Base-by-base conservation (phyloP, 192 early-diverging fungal species). In the Podila epicladia region DNA sequence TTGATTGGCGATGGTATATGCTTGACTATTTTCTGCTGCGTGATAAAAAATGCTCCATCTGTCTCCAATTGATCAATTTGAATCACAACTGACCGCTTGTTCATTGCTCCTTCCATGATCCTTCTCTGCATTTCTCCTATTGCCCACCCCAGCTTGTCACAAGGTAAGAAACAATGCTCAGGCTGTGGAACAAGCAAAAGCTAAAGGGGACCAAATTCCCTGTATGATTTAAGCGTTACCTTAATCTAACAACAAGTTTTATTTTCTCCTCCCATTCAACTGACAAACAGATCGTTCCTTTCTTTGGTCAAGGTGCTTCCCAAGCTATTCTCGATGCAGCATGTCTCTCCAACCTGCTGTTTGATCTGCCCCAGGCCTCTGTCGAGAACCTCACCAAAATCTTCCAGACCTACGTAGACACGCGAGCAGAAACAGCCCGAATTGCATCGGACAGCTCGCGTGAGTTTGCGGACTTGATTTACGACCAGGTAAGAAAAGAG, bases 391-490 rank as follows among this genome's bases (percentile, higher is more conserved):
- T 78, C 15, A 62, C 65, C 17, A 32, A 26, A 0, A 37, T 79
- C 55, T 80, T 80, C 35, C 66, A 72, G 22, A 53, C 33, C n/a
- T 79, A 79, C 59, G 65, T 79, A 9, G 76, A 79, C 1, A 64
- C 55, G 51, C 69, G 75, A 50, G 31, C 66, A 12, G 70, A 72
- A 22, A 58, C 76, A n/a, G 64, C 76, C 48, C 67, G 48, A n/a
- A 29, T 79, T 9, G 76, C 76, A 1, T 79, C 76, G 0, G 76
- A 79, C 35, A 73, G 71, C 62, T 80, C 77, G 4, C 65, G 77
- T 9, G 77, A 80, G 63, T 80, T 80, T 73, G 77, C 77, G 4
- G 77, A 80, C 45, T 66, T 80, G 31, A 80, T 80, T 61, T 80
- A 80, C 26, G 77, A 80, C 1, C 70, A 72, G 65, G 72, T 74